A percentile compares a stretch with the other conserved stretches of the same genome.
These are phyloP conservation scores for Solanum tarijense DNA, from an alignment of 257 asterid species.

Conservation along the genomic window DNA sequence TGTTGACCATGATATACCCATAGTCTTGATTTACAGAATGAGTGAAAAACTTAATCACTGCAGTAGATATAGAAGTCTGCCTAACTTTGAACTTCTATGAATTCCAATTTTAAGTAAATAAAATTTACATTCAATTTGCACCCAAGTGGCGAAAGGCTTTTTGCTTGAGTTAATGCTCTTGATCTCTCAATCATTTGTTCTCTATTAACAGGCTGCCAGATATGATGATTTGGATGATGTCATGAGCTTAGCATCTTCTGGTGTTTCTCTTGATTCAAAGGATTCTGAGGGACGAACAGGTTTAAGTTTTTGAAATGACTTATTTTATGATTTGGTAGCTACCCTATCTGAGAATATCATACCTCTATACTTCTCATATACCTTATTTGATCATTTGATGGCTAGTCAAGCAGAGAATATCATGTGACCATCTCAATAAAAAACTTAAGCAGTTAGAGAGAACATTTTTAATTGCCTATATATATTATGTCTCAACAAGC, in stretches of 20 bases:
- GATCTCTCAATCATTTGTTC: neutral
- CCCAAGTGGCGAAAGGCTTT: neutral
- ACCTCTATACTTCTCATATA: neutral
- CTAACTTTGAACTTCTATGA: neutral
- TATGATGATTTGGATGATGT: conserved; percentile 65
- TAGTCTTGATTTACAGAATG: neutral
- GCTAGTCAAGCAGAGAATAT: neutral
- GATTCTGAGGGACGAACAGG: conserved; percentile 86
- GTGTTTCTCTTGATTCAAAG: conserved; percentile 58
- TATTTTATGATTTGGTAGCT: neutral
- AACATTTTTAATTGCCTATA: neutral
- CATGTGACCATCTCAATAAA: neutral
- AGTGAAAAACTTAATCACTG: neutral
- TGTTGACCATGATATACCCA: neutral
- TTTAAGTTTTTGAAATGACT: conserved; percentile 1
- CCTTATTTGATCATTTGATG: neutral
- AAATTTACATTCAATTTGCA: neutral
- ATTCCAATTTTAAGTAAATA: neutral
- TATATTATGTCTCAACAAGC: neutral
- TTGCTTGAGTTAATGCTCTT: neutral
- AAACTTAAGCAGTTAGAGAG: neutral
- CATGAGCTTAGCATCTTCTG: conserved; percentile 39
- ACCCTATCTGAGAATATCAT: neutral
- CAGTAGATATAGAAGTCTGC: neutral
- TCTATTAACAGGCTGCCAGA: conserved; percentile 63